Base-by-base conservation (phyloP, 345 rosid species). In the Luvunga scandens region DNA sequence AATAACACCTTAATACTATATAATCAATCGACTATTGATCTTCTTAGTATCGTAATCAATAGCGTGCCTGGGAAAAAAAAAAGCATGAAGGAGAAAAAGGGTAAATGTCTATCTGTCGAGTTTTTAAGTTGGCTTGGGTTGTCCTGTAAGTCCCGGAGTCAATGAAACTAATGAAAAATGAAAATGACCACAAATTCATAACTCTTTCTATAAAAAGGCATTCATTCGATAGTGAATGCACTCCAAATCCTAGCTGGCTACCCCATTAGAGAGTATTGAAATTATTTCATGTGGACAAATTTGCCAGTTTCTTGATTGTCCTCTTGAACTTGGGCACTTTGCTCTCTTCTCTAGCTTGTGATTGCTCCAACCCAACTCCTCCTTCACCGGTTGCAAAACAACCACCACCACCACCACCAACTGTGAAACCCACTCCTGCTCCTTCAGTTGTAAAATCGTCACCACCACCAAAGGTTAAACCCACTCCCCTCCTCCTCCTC, bases 291-390 rank as follows among this genome's bases (percentile, higher is more conserved):
- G 18, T 63, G 79, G 68, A 61, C 28, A 69, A 50, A 21, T 30
- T 34, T 34, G 28, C 53, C 2, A 68, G 4, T 28, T 21, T 69
- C 14, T 16, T 82, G 36, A 28, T 86, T 22, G 45, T 86, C 50
- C 79, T 88, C 19, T 64, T 88, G 18, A 82, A 36, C 71, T 34
- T 82, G 36, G 75, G 80, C 24, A 70, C 77, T 61, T 72, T 84
- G 68, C 73, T 83, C 21, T 6, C 81, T 76, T 71, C 87, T 60
- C 77, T 82, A 5, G 87, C 89, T 24, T 27, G n/a, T 27, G 6
- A 13, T 5, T 59, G 28, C 45, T n/a, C 30, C 89, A 39, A 39
- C 75, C 63, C 63, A 8, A 86, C 83, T 0, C 75, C 88, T 4
- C 28, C 39, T 3, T 64, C 64, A 0, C 83, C 79, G 2, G 75